These are phyloP conservation scores for Fusarium sp. DNA, from an alignment of 2,329 filamentous ascomycete genomes.

Conservation along the genomic window DNA sequence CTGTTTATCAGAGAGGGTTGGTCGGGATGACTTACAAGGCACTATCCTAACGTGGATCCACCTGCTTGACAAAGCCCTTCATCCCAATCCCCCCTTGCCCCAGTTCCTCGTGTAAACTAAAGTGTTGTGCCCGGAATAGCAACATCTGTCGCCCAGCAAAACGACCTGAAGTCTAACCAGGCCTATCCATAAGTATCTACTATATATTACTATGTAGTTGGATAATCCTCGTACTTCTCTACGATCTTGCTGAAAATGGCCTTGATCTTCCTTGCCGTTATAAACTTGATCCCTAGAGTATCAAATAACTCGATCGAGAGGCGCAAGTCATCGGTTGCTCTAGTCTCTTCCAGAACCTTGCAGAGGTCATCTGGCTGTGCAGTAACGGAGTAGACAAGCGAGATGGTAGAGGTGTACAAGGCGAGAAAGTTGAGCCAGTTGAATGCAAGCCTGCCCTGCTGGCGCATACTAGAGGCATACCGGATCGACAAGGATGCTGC, in stretches of 20 bases:
- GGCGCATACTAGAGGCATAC: slow-evolving; percentile 51
- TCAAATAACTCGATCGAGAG: slow-evolving; percentile 46
- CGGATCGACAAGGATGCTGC: slow-evolving; percentile 56
- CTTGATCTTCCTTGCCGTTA: slow-evolving; percentile 42
- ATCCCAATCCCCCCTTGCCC: background rate
- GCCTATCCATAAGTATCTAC: background rate
- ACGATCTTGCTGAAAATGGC: background rate
- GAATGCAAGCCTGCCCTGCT: slow-evolving; percentile 53
- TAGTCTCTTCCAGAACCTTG: slow-evolving; percentile 39
- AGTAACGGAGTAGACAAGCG: slow-evolving; percentile 56
- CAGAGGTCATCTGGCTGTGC: slow-evolving; percentile 49
- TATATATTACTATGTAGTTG: background rate
- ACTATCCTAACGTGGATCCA: background rate
- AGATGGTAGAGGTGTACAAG: slow-evolving; percentile 55
- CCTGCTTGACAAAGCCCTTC: background rate
- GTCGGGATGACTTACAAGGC: background rate
- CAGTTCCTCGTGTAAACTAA: background rate
- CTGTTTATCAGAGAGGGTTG: background rate
- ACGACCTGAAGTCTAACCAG: background rate
- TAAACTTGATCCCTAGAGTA: slow-evolving; percentile 45
- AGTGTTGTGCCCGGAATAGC: background rate
- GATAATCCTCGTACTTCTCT: background rate
- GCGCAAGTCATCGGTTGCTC: slow-evolving; percentile 46
- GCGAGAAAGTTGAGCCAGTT: slow-evolving; percentile 55
- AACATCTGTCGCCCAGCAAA: background rate